phyloP scores from a whole-genome alignment of 2,329 filamentous ascomycete species.

The Cercospora citrullina region DNA sequence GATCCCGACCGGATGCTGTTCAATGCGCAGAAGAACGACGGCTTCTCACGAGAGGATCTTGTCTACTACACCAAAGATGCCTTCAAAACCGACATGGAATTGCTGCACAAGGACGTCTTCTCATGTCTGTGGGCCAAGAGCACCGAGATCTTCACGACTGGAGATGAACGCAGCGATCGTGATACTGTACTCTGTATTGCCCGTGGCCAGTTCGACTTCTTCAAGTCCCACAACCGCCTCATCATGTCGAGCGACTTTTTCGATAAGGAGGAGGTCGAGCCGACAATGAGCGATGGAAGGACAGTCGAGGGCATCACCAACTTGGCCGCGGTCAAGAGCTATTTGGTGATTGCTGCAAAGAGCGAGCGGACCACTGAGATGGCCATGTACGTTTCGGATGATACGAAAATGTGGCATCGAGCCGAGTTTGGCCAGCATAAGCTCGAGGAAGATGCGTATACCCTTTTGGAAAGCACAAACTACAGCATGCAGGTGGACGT shows the following conservation, averaged over 20 bases:
- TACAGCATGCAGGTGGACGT: slow-evolving; percentile 98
- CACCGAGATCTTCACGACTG: slow-evolving; percentile 70
- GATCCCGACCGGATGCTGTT: slow-evolving; percentile 86
- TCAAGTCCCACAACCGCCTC: slow-evolving; percentile 73
- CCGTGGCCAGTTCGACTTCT: slow-evolving; percentile 68
- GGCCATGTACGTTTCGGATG: slow-evolving; percentile 84
- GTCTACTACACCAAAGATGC: slow-evolving; percentile 80
- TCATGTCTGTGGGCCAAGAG: slow-evolving; percentile 88
- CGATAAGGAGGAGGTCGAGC: slow-evolving; percentile 63
- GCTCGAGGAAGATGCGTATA: slow-evolving; percentile 82
- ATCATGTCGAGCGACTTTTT: slow-evolving; percentile 85
- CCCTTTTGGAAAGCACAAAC: slow-evolving; percentile 90
- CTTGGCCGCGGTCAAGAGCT: slow-evolving; percentile 81
- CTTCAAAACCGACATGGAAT: slow-evolving; percentile 67
- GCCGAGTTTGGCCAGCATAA: slow-evolving; percentile 87
- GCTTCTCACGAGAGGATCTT: slow-evolving; percentile 46
- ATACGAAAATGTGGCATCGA: slow-evolving; percentile 83
- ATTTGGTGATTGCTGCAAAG: slow-evolving; percentile 77
- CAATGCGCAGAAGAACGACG: slow-evolving; percentile 52
- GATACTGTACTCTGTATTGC: slow-evolving; percentile 79
- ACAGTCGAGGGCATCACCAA: slow-evolving; percentile 78
- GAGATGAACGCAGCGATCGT: slow-evolving; percentile 63
- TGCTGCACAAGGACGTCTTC: slow-evolving; percentile 66
- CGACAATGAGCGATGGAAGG: slow-evolving; percentile 70
- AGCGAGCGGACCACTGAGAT: slow-evolving; percentile 83